Evolutionary conservation across 768 basidiomycete species (phyloP).

Genomic region (Pleurotus djamor): DNA sequence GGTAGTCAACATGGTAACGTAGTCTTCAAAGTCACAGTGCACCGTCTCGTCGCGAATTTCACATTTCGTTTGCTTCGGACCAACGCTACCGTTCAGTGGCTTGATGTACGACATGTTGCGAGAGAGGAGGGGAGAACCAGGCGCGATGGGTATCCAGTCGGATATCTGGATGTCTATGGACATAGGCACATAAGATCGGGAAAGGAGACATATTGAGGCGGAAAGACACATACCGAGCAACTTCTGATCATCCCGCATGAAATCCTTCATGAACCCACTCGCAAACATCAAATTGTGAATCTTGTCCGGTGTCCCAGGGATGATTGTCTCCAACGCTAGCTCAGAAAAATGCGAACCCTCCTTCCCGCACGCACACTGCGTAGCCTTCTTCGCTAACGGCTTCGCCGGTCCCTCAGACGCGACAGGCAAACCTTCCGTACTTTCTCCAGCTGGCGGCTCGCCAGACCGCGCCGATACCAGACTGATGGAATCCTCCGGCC

Average conservation of each 20-base stretch:
- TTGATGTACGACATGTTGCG: slow-evolving; percentile 98
- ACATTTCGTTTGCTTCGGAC: slow-evolving; percentile 95
- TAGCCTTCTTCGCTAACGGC: slow-evolving; percentile 44
- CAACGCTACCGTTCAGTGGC: slow-evolving; percentile 82
- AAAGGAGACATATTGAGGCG: background rate
- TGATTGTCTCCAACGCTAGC: slow-evolving; percentile 68
- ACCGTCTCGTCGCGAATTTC: slow-evolving; percentile 87
- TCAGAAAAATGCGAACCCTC: slow-evolving; percentile 71
- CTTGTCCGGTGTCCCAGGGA: slow-evolving; percentile 92
- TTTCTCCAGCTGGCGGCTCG: slow-evolving; percentile 14
- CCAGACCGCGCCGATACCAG: slow-evolving; percentile 20
- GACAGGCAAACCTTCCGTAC: slow-evolving; percentile 2
- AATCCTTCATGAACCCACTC: slow-evolving; percentile 93
- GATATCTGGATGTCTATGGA: slow-evolving; percentile 87
- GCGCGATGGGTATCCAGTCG: slow-evolving; percentile 79
- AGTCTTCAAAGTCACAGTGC: slow-evolving; percentile 81
- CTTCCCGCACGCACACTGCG: slow-evolving; percentile 73
- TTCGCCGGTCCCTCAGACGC: slow-evolving; percentile 8
- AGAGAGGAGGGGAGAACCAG: slow-evolving; percentile 66
- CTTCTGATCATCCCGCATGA: slow-evolving; percentile 88
- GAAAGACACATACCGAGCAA: slow-evolving; percentile 63
- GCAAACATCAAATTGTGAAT: slow-evolving; percentile 96
- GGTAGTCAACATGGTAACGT: slow-evolving; percentile 80
- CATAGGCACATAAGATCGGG: background rate
- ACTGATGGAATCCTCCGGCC: slow-evolving; percentile 57